Evolutionary conservation across 306 rosid species (phyloP), one percentile per base, ranked within the genome.

Genomic region (Castanea sativa): DNA sequence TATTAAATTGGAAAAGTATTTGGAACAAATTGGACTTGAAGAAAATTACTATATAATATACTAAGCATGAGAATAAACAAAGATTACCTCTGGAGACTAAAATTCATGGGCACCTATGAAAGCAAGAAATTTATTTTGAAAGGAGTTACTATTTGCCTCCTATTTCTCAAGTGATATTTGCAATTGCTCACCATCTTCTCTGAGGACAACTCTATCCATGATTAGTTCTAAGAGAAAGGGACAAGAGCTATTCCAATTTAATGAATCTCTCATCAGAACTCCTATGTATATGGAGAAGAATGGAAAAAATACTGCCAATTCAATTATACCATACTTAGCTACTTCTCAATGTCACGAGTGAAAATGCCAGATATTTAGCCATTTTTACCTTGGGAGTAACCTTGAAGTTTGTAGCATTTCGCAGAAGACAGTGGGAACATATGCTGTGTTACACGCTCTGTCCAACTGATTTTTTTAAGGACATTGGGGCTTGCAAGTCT

Each of bases 31-130:
- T 49, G 16, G 4, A 49, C 41, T 49, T 49, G 53, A 49, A 49
- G 53, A 12, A 45, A 10, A 38, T 38, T 38, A 38, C 45, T 38
- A 7, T 7, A 38, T 38, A 7, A 38, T 7, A 38, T 10, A 38
- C 53, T 45, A 45, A 0, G 53, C 53, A 45, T 1, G 4, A 10
- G 15, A 45, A 45, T 45, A 4, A 61, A 25, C 35, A 11, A 64
- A 32, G 41, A 4, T 53, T 73, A 87, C 90, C 93, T 90, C 83
- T 12, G 33, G 67, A 23, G 83, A 83, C 67, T 18, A 67, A 65
- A 83, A 64, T 60, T 90, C 92, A 27, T 86, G 86, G 29, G 78
- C 83, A 77, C 91, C 91, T 63, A 87, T 53, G 75, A 76, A 76
- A 76, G 79, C 70, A 76, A 63, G 78, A 85, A 82, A 67, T 35